A percentile compares a stretch with the other conserved stretches of the same genome.
These are phyloP conservation scores for Lodderomyces metapsilosis DNA, from an alignment of 1,139 yeast species.

Conservation along the genomic window DNA sequence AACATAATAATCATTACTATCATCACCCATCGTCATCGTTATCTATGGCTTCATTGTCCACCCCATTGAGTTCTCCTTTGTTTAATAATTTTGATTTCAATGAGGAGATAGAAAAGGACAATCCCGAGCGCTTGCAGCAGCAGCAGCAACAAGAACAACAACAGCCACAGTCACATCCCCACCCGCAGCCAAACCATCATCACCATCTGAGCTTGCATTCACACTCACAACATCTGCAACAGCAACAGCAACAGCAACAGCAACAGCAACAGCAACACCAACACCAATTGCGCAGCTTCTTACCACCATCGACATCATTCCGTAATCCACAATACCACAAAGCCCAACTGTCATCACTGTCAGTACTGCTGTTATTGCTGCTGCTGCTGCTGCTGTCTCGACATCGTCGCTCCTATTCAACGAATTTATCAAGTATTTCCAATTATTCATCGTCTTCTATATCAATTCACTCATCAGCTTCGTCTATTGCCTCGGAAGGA, in stretches of 20 bases:
- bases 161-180: too few species aligned
- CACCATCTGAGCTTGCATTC: background rate
- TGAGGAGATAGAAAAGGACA: conserved; percentile 3
- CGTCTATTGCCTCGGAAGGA: conserved; percentile 27
- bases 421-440: conserved; percentile 16
- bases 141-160: too few species aligned
- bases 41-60: conserved; percentile 6
- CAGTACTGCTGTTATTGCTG: background rate
- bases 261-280: background rate
- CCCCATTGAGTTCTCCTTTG: conserved; percentile 13
- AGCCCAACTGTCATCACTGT: background rate
- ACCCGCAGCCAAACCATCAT: too few species aligned
- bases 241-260: background rate
- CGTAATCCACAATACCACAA: conserved; percentile 11
- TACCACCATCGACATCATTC: conserved; percentile 36
- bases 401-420: conserved; percentile 24
- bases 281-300: background rate
- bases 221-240: background rate
- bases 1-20: background rate
- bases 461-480: conserved; percentile 14
- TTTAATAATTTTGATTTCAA: conserved; percentile 7
- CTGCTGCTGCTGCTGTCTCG: conserved; percentile 1
- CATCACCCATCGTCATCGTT: conserved; percentile 4
- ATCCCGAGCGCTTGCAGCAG: background rate
- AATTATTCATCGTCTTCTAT: conserved; percentile 21